Percentiles rank a stretch among this genome's conserved stretches.
Conservation (phyloP, 2,329 filamentous ascomycete genomes). For the Colletotrichum lindemuthianum region DNA sequence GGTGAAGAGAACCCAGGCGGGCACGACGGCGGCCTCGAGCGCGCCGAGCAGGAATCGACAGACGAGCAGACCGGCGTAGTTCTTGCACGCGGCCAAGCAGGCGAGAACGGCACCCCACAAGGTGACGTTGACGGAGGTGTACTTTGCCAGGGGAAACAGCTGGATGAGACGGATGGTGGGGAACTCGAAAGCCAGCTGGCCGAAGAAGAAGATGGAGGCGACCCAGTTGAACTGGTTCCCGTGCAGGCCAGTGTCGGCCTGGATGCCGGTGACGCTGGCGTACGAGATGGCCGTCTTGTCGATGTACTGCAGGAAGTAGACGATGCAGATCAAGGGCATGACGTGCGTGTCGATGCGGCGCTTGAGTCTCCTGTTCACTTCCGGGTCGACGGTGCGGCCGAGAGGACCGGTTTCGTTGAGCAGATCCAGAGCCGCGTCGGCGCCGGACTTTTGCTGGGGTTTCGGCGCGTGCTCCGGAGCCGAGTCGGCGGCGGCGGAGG, state of each 20-base stretch:
- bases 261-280: slow-evolving; percentile 66
- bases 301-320: slow-evolving; percentile 70
- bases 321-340: slow-evolving; percentile 66
- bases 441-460: slow-evolving; percentile 7
- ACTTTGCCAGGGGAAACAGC: slow-evolving; percentile 50
- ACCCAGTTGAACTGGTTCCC: slow-evolving; percentile 57
- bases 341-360: slow-evolving; percentile 66
- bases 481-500: not conserved
- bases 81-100: slow-evolving; percentile 70
- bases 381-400: slow-evolving; percentile 32
- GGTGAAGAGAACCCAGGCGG: slow-evolving; percentile 75
- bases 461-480: not conserved
- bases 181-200: slow-evolving; percentile 49
- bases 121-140: slow-evolving; percentile 47
- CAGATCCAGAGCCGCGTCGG: slow-evolving; percentile 20
- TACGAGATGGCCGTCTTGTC: slow-evolving; percentile 68
- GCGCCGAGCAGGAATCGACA: slow-evolving; percentile 75
- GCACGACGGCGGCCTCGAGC: slow-evolving; percentile 75
- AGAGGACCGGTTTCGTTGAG: slow-evolving; percentile 27
- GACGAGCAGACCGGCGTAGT: slow-evolving; percentile 69
- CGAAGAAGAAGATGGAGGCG: slow-evolving; percentile 48
- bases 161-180: slow-evolving; percentile 51
- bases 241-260: slow-evolving; percentile 55
- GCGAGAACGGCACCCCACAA: slow-evolving; percentile 55
- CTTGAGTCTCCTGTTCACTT: slow-evolving; percentile 51